Evolutionary conservation across 2,329 filamentous ascomycete species (phyloP).

Genomic region (Fusarium nodosum): DNA sequence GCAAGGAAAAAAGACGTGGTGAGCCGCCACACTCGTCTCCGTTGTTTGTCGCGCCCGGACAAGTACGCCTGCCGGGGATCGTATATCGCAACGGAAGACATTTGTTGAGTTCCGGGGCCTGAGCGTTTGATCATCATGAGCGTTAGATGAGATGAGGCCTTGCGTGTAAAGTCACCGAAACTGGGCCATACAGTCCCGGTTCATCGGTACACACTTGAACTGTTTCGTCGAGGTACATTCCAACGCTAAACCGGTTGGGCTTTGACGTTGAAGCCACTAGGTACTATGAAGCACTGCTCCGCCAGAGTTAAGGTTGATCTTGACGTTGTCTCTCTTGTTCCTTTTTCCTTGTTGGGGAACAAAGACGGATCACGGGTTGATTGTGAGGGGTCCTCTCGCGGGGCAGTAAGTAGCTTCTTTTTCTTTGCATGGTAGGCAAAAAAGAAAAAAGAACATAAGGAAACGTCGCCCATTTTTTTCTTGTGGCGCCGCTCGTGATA

Average conservation of each 20-base stretch:
- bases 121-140: background rate
- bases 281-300: background rate
- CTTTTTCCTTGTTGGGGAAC: background rate
- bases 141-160: background rate
- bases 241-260: background rate
- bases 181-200: background rate
- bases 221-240: background rate
- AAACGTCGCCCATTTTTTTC: background rate
- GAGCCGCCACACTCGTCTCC: too few species aligned
- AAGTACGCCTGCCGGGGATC: background rate
- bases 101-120: background rate
- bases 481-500: background rate
- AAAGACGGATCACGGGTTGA: background rate
- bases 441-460: too few species aligned
- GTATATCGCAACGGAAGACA: background rate
- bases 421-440: background rate
- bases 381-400: background rate
- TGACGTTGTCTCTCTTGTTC: background rate
- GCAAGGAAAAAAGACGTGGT: too few species aligned
- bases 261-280: background rate
- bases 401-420: too few species aligned
- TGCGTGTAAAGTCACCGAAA: background rate
- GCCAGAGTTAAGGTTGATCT: background rate
- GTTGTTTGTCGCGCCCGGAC: too few species aligned
- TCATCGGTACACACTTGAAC: constrained; percentile 3